Base-by-base conservation (phyloP, 345 rosid species). In the Dipteronia sinensis region DNA sequence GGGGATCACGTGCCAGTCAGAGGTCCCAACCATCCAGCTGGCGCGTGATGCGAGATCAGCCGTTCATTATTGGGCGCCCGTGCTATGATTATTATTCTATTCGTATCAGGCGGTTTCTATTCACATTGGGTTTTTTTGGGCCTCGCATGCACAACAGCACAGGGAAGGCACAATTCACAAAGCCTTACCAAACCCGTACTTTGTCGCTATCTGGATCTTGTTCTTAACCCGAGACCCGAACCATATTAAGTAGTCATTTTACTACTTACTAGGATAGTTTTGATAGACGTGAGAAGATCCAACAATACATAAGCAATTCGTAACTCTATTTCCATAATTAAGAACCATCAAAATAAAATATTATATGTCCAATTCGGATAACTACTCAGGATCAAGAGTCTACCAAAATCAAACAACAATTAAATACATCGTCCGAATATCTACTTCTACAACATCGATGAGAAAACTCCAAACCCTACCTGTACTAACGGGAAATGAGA, bases 1-100 rank as follows among this genome's bases (percentile, higher is more conserved):
- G 27, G 27, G 27, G 13, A 77, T 85, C 84, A 83, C 80, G 86
- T 86, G 87, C 42, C 71, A 5, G 19, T 3, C 3, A 2, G 55
- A 10, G 75, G 77, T 61, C 72, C 76, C 74, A 71, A 34, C 38
- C 74, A 49, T 10, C 40, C 13, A 4, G 69, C 64, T 40, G 58
- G 68, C 70, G 65, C 61, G 42, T 75, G 83, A 79, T 46, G 72
- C 46, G 38, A 53, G 74, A 80, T 72, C 75, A 42, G 66, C 77
- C 79, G 79, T 76, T 68, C 5, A 71, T 27, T 79, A 61, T 70
- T 73, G 53, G 67, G 61, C 56, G 23, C 69, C 68, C 67, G 71
- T 73, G 73, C 79, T 1, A 16, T 2, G 16, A 44, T 15, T 27
- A 71, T 29, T 3, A 22, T 63, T 22, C 25, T 11, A 1, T 11